A percentile compares a stretch with the other conserved stretches of the same genome.
These are phyloP conservation scores for Paracamarosporium sp. DNA, from an alignment of 2,329 filamentous ascomycete species.

Conservation along the genomic window DNA sequence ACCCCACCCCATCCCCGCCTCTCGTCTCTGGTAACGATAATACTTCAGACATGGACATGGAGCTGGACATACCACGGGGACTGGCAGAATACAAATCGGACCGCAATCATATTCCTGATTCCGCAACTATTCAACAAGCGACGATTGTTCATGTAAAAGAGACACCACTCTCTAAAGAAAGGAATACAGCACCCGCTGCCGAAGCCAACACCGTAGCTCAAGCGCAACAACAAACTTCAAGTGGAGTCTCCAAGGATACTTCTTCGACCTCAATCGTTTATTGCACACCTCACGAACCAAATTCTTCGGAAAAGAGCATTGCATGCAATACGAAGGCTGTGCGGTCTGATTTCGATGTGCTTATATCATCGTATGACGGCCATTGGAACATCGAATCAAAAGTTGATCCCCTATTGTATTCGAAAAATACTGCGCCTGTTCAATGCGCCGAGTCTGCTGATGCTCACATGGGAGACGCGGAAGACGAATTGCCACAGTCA, in stretches of 20 bases:
- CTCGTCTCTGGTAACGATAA: slow-evolving; percentile 10
- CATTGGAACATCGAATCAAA: background rate
- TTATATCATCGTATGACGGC: background rate
- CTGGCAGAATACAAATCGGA: slow-evolving; percentile 27
- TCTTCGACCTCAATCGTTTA: slow-evolving; percentile 34
- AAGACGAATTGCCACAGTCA: background rate
- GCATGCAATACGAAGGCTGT: background rate
- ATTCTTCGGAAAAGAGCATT: background rate
- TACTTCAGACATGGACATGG: slow-evolving; percentile 38
- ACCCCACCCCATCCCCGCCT: slow-evolving; percentile 25
- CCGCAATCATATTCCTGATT: background rate
- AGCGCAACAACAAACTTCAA: slow-evolving; percentile 18
- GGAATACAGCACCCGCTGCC: slow-evolving; percentile 3
- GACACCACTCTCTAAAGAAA: slow-evolving; percentile 33
- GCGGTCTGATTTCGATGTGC: background rate
- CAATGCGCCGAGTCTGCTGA: slow-evolving; percentile 1
- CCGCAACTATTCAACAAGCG: background rate
- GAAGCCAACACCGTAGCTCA: slow-evolving; percentile 4
- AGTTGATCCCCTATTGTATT: background rate
- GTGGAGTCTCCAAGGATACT: slow-evolving; percentile 19
- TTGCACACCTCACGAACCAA: slow-evolving; percentile 31
- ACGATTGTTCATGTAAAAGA: slow-evolving; percentile 37
- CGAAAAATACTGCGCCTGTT: background rate
- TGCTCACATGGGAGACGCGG: slow-evolving; percentile 5
- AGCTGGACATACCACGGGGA: slow-evolving; percentile 39